These are phyloP conservation scores for Lepidium campestre DNA, from an alignment of 441 rosid species.

Conservation along the genomic window DNA sequence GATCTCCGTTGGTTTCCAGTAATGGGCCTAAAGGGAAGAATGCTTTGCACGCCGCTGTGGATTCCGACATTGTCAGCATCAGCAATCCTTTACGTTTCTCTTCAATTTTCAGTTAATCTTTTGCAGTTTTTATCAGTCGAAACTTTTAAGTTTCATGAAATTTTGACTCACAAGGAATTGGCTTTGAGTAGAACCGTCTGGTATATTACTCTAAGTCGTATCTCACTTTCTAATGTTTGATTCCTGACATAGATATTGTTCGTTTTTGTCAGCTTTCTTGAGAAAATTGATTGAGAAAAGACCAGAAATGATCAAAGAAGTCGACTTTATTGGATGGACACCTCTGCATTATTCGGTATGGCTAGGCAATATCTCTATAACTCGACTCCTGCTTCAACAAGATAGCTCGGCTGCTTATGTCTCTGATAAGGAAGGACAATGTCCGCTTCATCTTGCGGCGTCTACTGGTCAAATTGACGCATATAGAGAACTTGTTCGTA, in stretches of 20 bases:
- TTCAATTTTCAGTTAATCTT: not conserved
- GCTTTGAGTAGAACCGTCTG: not conserved
- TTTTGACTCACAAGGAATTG: not conserved
- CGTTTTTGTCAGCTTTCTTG: constrained; percentile 17
- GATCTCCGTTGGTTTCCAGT: not conserved
- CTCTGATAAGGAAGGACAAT: constrained; percentile 22
- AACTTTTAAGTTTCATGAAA: not conserved
- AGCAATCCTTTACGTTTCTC: not conserved
- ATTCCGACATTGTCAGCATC: not conserved
- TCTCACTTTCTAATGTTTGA: not conserved
- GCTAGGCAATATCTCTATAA: constrained; percentile 6
- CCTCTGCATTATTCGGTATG: constrained; percentile 35
- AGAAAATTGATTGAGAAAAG: constrained; percentile 15
- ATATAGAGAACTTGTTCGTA: constrained; percentile 13
- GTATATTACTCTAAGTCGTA: not conserved
- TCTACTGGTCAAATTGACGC: constrained; percentile 24
- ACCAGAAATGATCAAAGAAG: constrained; percentile 13
- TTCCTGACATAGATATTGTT: not conserved
- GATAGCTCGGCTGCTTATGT: constrained; percentile 23
- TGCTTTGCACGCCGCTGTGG: constrained; percentile 35
- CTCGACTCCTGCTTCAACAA: constrained; percentile 6
- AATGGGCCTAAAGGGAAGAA: constrained; percentile 33
- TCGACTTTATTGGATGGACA: constrained; percentile 26
- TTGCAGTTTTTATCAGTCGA: not conserved
- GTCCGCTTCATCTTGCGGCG: constrained; percentile 34